These are phyloP conservation scores for Pyrenula aspistea DNA, from an alignment of 495 filamentous ascomycete genomes.

Conservation along the genomic window DNA sequence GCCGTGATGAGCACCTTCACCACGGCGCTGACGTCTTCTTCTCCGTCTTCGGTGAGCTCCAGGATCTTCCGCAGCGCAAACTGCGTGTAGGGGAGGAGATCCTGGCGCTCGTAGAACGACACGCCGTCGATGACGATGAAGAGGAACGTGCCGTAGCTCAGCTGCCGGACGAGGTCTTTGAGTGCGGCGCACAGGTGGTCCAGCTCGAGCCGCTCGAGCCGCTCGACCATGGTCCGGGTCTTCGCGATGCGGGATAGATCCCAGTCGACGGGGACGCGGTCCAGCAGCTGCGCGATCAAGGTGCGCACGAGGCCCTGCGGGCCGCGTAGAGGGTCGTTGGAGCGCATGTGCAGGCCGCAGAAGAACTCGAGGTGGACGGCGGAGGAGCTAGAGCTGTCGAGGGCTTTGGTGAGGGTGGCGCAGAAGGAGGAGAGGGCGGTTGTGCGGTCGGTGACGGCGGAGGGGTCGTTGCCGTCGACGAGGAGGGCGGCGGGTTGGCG, in stretches of 20 bases:
- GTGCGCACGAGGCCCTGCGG: conserved; percentile 6
- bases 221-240: conserved; percentile 1
- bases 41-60: not conserved
- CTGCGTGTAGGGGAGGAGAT: not conserved
- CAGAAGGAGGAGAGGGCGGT: conserved; percentile 6
- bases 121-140: not conserved
- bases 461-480: conserved; percentile 1
- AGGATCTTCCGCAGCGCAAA: not conserved
- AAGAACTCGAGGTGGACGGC: conserved; percentile 3
- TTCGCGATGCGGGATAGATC: conserved; percentile 6
- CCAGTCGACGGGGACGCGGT: not conserved
- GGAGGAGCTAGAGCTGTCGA: conserved; percentile 1
- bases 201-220: conserved; percentile 3
- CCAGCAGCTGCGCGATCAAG: conserved; percentile 6
- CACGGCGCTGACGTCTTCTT: not conserved
- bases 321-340: not conserved
- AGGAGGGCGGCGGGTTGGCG: not conserved
- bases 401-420: conserved; percentile 5
- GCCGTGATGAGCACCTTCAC: not conserved
- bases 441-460: not conserved
- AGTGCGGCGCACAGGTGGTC: conserved; percentile 3
- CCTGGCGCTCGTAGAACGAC: not conserved
- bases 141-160: not conserved
- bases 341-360: conserved; percentile 5
- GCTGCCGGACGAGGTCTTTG: conserved; percentile 4